phyloP scores from a whole-genome alignment of 805 yeast species.

The Saturnispora gosingensis region DNA sequence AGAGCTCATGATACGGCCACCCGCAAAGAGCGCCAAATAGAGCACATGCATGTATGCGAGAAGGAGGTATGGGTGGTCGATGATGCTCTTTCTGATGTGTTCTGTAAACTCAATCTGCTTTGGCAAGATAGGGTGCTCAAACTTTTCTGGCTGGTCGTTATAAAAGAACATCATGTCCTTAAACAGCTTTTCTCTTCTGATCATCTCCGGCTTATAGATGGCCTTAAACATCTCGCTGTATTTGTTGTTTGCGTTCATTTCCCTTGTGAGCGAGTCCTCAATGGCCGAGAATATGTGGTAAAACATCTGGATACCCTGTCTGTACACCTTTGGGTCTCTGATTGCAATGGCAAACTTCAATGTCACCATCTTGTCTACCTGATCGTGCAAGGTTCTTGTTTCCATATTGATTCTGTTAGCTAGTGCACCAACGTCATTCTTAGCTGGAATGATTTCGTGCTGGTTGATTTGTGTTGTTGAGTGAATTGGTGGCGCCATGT shows the following conservation, averaged over 20 bases:
- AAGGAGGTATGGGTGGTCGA: constrained; percentile 58
- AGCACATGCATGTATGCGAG: constrained; percentile 79
- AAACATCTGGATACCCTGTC: constrained; percentile 71
- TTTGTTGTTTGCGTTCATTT: constrained; percentile 31
- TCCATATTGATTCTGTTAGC: constrained; percentile 72
- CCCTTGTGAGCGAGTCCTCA: constrained; percentile 41
- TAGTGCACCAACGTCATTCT: constrained; percentile 72
- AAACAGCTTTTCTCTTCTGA: constrained; percentile 47
- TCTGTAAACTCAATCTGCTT: constrained; percentile 54
- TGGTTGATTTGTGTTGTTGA: constrained; percentile 17
- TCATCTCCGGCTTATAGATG: constrained; percentile 64
- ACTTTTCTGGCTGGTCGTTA: constrained; percentile 42
- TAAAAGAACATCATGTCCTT: constrained; percentile 64
- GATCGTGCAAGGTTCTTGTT: constrained; percentile 58
- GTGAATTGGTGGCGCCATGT: constrained; percentile 11
- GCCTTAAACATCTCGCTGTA: constrained; percentile 41
- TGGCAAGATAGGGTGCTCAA: constrained; percentile 45
- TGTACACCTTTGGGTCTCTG: constrained; percentile 64
- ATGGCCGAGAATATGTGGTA: constrained; percentile 62
- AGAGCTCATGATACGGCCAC: constrained; percentile 67
- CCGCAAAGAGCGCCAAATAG: constrained; percentile 81
- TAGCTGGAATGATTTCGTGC: constrained; percentile 62
- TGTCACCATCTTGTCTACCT: constrained; percentile 58
- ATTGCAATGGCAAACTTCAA: constrained; percentile 66
- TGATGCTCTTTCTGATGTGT: constrained; percentile 46